These are phyloP conservation scores for Pyricularia sp. DNA, from an alignment of 2,329 filamentous ascomycete species.

Conservation along the genomic window DNA sequence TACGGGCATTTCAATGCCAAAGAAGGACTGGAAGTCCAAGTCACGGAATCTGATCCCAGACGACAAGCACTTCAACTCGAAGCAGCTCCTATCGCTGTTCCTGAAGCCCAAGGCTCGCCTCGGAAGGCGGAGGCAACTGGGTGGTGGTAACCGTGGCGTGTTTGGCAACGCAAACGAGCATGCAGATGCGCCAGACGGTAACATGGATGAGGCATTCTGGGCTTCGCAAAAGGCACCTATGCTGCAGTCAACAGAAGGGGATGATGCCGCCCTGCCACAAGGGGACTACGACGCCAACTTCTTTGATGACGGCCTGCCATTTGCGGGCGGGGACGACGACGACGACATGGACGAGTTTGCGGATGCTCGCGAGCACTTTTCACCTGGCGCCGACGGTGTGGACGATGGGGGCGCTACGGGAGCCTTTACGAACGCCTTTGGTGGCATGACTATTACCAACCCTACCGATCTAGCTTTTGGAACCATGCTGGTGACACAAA, in stretches of 20 bases:
- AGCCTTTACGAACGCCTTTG: slow-evolving; percentile 21
- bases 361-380: slow-evolving; percentile 72
- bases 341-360: slow-evolving; percentile 65
- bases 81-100: slow-evolving; percentile 80
- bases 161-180: slow-evolving; percentile 19
- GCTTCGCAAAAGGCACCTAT: slow-evolving; percentile 57
- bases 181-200: slow-evolving; percentile 50
- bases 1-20: slow-evolving; percentile 73
- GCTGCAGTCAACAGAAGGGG: slow-evolving; percentile 18
- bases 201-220: slow-evolving; percentile 96
- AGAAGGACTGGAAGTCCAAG: slow-evolving; percentile 93
- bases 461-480: slow-evolving; percentile 44
- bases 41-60: slow-evolving; percentile 88
- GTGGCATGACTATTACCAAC: slow-evolving; percentile 33
- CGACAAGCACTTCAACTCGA: slow-evolving; percentile 97
- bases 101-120: slow-evolving; percentile 88
- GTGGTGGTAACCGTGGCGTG: slow-evolving; percentile 28
- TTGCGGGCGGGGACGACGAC: slow-evolving; percentile 62
- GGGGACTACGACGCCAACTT: slow-evolving; percentile 96
- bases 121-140: slow-evolving; percentile 50
- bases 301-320: slow-evolving; percentile 77
- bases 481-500: slow-evolving; percentile 59
- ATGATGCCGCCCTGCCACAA: slow-evolving; percentile 48
- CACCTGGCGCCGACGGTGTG: slow-evolving; percentile 29
- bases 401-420: slow-evolving; percentile 27